Evolutionary conservation across 2,329 filamentous ascomycete genomes (phyloP), one percentile per base, ranked within the genome.

Genomic region (Aspergillus melleus): DNA sequence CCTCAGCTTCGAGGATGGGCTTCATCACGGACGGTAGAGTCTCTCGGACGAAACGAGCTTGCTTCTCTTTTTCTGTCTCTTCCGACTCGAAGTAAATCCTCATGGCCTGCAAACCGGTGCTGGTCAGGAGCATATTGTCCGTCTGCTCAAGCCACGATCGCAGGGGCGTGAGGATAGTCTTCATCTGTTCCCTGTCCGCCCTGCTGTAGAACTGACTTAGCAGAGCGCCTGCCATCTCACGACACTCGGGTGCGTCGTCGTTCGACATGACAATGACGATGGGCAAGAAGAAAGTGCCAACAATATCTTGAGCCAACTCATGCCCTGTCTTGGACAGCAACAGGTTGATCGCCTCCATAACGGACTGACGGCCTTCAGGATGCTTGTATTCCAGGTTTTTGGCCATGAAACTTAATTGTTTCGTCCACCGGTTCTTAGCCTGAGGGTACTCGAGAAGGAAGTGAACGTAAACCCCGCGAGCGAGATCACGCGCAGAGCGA

Each of bases 401-500:
- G 53, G 96, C 85, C 52, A 99, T 83, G 72, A 98, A 99, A 58
- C 84, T 87, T 54, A 97, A 84, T 72, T 98, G 94, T 73, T 96
- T 96, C 44, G 86, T 84, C 88, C 95, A 96, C 14, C 95, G 85
- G 63, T 88, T 90, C 76, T 92, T 93, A 69, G 90, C 92, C 74
- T 98, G 95, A 0, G 95, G 94, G 71, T 97, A 99, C 56, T 97
- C 92, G 65, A 93, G 87, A 58, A 99, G 80, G 78, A 99, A 99
- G 66, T 97, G 92, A 75, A 96, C 90, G 76, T 96, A 99, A 14
- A 92, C 90, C 20, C 92, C 92, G 58, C 95, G 85, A 14, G 94
- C 93, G 42, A 96, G 82, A 73, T 97, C 92, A 55, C 95, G 86
- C 2, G 94, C 94, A 64, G 90, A 88, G 67, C 90, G 90, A 67